These are phyloP conservation scores for Tylopilus plumbeoviolaceoides DNA, from an alignment of 768 basidiomycete species.

Conservation along the genomic window DNA sequence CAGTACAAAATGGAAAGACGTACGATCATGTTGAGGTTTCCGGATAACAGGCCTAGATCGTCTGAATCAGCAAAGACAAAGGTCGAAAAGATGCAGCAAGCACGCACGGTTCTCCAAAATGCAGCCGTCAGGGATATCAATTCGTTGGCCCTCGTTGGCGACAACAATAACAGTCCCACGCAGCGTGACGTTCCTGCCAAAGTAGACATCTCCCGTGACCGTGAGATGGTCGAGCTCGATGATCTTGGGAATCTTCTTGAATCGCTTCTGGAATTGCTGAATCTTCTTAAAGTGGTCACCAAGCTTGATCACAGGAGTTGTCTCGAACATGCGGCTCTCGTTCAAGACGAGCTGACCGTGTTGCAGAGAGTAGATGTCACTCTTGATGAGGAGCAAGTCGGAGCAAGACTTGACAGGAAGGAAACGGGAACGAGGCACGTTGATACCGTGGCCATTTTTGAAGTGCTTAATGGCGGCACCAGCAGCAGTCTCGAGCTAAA, in stretches of 20 bases:
- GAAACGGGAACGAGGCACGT: constrained; percentile 71
- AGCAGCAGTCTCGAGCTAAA: constrained; percentile 67
- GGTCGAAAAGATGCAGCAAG: neutral
- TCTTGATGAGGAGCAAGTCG: constrained; percentile 62
- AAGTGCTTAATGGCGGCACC: constrained; percentile 76
- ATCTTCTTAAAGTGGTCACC: constrained; percentile 79
- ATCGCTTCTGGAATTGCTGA: constrained; percentile 65
- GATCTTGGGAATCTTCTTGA: constrained; percentile 72
- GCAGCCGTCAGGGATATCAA: constrained; percentile 73
- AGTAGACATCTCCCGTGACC: constrained; percentile 63
- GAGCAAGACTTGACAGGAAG: constrained; percentile 64
- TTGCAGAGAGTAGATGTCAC: constrained; percentile 64
- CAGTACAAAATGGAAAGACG: constrained; percentile 19
- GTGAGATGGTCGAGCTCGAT: constrained; percentile 74
- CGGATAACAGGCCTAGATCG: constrained; percentile 57
- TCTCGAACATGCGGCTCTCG: constrained; percentile 52
- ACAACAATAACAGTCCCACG: constrained; percentile 71
- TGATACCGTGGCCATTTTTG: constrained; percentile 61
- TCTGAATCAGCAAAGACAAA: constrained; percentile 12
- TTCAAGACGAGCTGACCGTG: constrained; percentile 68
- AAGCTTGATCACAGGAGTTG: constrained; percentile 72
- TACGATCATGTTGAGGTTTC: constrained; percentile 72
- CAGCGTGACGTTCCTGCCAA: constrained; percentile 61
- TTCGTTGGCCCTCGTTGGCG: constrained; percentile 72
- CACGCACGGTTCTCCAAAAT: constrained; percentile 61